A percentile compares a stretch with the other conserved stretches of the same genome.
Evolutionary conservation across 140 eudicot genomes (phyloP).

Genomic region (Flaveria floridana): DNA sequence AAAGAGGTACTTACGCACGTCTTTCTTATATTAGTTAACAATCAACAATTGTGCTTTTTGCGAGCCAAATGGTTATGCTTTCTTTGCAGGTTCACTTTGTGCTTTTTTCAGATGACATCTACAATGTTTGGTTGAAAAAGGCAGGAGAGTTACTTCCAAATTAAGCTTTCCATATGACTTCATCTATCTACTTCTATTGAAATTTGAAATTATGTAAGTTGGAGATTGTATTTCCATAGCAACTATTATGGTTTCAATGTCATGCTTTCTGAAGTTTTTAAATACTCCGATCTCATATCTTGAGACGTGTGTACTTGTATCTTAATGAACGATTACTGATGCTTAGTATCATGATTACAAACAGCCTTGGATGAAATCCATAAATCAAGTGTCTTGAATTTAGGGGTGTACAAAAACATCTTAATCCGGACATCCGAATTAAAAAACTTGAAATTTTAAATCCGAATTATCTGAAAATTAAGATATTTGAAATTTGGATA

Average conservation of each 20-base stretch:
- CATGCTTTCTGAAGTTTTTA: neutral
- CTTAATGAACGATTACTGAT: too few relatives aligned
- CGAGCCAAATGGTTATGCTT: neutral
- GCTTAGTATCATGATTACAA: too few relatives aligned
- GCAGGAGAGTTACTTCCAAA: conserved; percentile 54
- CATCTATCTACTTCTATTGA: neutral
- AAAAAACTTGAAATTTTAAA: too few relatives aligned
- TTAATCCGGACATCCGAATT: too few relatives aligned
- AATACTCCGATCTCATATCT: neutral
- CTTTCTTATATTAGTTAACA: neutral
- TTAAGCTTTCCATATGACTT: conserved; percentile 14
- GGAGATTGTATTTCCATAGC: conserved; percentile 20
- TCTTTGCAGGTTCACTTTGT: conserved; percentile 69
- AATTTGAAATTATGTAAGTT: conserved; percentile 15
- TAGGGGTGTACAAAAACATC: too few relatives aligned
- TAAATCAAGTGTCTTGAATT: too few relatives aligned
- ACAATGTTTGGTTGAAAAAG: conserved; percentile 58
- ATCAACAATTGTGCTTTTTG: neutral
- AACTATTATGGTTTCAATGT: conserved; percentile 11
- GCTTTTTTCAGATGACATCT: conserved; percentile 61
- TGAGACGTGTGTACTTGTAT: neutral
- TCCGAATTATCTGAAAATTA: too few relatives aligned
- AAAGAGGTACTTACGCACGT: conserved; percentile 58
- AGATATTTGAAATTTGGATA: too few relatives aligned
- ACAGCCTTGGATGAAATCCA: too few relatives aligned